Percentiles rank a stretch among this genome's conserved stretches.
Conservation (phyloP, 2,329 filamentous ascomycete genomes). For the Aurifilum marmelostoma region DNA sequence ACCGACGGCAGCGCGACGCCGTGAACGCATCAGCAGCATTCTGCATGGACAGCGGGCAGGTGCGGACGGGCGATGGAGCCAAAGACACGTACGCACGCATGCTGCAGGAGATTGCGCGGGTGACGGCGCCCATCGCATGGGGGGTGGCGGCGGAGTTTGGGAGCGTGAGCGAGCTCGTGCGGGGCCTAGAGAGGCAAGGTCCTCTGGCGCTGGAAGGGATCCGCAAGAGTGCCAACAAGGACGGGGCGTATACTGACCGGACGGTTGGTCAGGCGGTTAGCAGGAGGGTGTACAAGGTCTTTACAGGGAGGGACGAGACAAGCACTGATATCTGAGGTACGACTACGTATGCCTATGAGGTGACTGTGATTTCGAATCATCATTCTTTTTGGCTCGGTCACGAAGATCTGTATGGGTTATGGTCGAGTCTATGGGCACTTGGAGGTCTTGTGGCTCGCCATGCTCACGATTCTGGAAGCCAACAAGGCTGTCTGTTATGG, state of each 20-base stretch:
- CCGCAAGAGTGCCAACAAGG: constrained; percentile 58
- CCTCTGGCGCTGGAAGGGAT: constrained; percentile 66
- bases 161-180: constrained; percentile 60
- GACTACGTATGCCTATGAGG: background rate
- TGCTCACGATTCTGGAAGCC: too few species aligned
- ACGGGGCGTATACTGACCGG: constrained; percentile 59
- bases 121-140: constrained; percentile 73
- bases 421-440: too few species aligned
- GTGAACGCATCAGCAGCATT: constrained; percentile 62
- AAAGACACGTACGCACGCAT: constrained; percentile 73
- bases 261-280: constrained; percentile 62
- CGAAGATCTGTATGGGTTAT: too few species aligned
- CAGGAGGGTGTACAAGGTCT: constrained; percentile 61
- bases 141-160: constrained; percentile 67
- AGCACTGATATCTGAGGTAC: constrained; percentile 56
- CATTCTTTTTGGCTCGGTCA: too few species aligned
- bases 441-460: too few species aligned
- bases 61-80: constrained; percentile 67
- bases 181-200: constrained; percentile 61
- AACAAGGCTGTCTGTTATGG: too few species aligned
- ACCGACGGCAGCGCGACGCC: constrained; percentile 59
- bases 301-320: constrained; percentile 57
- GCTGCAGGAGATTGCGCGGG: constrained; percentile 73
- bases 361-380: too few species aligned
- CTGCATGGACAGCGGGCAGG: constrained; percentile 80